Conservation (phyloP, 2,329 filamentous ascomycete species). For the Monosporascus cannonballus region DNA sequence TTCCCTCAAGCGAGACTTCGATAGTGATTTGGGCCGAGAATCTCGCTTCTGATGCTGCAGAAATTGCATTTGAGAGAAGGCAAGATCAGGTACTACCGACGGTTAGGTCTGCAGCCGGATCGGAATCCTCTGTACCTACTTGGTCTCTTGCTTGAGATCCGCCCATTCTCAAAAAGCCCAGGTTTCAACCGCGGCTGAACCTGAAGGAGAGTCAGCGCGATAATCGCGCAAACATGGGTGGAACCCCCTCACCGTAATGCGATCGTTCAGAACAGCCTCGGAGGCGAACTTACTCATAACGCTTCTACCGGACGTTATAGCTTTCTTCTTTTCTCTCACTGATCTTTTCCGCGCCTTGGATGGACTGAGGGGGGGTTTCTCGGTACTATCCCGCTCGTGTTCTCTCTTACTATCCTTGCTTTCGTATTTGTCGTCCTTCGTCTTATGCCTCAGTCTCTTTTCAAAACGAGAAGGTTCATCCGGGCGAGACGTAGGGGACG, state of each 20-base stretch:
- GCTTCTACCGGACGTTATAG: constrained; percentile 33
- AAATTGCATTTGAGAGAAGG: constrained; percentile 46
- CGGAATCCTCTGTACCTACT: constrained; percentile 23
- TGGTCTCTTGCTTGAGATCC: constrained; percentile 27
- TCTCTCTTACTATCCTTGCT: constrained; percentile 23
- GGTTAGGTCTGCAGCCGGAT: constrained; percentile 2
- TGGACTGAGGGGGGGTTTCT: constrained; percentile 3
- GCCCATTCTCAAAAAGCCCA: constrained; percentile 40
- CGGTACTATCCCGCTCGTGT: constrained; percentile 17
- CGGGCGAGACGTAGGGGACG: constrained; percentile 10
- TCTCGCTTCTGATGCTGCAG: constrained; percentile 23
- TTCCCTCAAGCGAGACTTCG: constrained; percentile 14
- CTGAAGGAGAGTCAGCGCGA: constrained; percentile 13
- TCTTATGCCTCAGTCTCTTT: constrained; percentile 49
- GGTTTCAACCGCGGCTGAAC: constrained; percentile 26
- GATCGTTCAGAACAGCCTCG: constrained; percentile 42
- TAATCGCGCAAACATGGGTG: not conserved
- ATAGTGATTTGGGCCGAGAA: constrained; percentile 15
- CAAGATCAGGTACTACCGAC: constrained; percentile 42
- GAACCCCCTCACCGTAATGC: constrained; percentile 42
- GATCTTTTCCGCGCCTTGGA: constrained; percentile 13
- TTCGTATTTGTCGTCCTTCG: constrained; percentile 50
- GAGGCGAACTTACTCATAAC: constrained; percentile 53
- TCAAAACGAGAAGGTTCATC: constrained; percentile 30
- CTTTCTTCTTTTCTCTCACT: constrained; percentile 20